Base-by-base conservation (phyloP, 331 rosid genomes). In the Pyracantha coccinea region DNA sequence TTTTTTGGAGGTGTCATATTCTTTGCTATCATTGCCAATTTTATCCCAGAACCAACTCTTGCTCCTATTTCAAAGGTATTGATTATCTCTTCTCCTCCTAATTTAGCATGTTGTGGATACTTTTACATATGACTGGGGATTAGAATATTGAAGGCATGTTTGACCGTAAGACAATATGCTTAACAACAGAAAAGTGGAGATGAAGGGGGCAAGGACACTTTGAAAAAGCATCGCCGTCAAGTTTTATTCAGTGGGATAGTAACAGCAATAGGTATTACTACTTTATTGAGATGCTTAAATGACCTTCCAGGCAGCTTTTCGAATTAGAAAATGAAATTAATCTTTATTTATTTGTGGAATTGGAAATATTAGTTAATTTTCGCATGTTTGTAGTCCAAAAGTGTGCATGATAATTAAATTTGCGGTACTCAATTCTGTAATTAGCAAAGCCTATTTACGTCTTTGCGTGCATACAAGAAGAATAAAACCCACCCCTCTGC, bases 221-320 rank as follows among this genome's bases (percentile, higher is more conserved):
- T 92, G 92, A 95, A 89, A 82, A 95, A 92, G 94, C 98, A 81
- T 67, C 99, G 98, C 32, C 96, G 96, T 5, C 98, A 95, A 87
- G 98, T 95, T 83, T 86, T 95, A 31, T 90, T 31, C 85, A 95
- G 98, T 83, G 99, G 99, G 61, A 90, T 95, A 79, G 16, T 92
- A 71, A 95, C 99, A 65, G 99, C 99, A 59, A 78, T 95, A 86
- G 99, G 99, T 95, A 90, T 73, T 85, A 75, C 75, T 81, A 41
- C 71, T 45, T 31, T 66, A 8, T 75, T 81, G 73, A 69, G 74
- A 76, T 66, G 80, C 21, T 61, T 59, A 61, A 12, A 75, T 66
- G 25, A 77, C 68, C 81, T 63, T 63, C 53, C 66, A 67, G 70
- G 71, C 25, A 72, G 71, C 75, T 25, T 16, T 83, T 62, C 23